Evolutionary conservation across 495 filamentous ascomycete species (phyloP), one percentile per base, ranked within the genome.

Genomic region (Cladorrhinum samala): DNA sequence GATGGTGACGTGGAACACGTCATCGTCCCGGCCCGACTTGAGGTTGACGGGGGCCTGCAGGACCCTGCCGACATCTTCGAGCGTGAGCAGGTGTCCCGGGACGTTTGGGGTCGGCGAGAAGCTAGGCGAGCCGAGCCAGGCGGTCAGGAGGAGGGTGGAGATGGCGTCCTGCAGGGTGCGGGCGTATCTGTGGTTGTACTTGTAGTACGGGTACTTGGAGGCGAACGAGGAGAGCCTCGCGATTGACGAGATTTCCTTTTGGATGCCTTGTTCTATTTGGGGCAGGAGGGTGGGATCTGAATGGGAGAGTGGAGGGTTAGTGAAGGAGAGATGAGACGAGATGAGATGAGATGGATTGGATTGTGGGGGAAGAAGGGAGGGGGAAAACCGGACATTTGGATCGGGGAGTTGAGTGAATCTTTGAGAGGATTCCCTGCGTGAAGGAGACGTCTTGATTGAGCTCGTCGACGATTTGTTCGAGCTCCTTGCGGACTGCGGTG

Each of bases 41-140:
- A 96, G 80, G 65, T 96, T 96, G 58, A 95, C 84, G 19, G 93
- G 94, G n/a, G 97, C 93, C 95, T 56, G 38, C 50, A 96, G 75
- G 52, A 88, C 77, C 45, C 79, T 73, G 18, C 91, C 93, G 13
- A 96, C 82, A 46, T 96, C 83, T 59, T 96, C 90, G 58, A 96
- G 88, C 0, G 86, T 93, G 66, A 95, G 65, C 50, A 98, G 86
- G 25, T 78, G 79, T 40, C 84, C 83, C 1, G 71, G 49, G 50
- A 69, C 62, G 27, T 63, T 66, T n/a, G 68, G 64, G 49, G 60
- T 51, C 14, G 72, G 68, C 46, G 73, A 65, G 27, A 62, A 64
- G 55, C 56, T 67, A 65, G 75, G 62, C 11, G 86, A 86, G 37
- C 89, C 87, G 21, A 93, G 75, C 85, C 87, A 96, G 27, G 81